Conservation (phyloP, 352 stramenopile genomes). For the Blastocystis sp. region DNA sequence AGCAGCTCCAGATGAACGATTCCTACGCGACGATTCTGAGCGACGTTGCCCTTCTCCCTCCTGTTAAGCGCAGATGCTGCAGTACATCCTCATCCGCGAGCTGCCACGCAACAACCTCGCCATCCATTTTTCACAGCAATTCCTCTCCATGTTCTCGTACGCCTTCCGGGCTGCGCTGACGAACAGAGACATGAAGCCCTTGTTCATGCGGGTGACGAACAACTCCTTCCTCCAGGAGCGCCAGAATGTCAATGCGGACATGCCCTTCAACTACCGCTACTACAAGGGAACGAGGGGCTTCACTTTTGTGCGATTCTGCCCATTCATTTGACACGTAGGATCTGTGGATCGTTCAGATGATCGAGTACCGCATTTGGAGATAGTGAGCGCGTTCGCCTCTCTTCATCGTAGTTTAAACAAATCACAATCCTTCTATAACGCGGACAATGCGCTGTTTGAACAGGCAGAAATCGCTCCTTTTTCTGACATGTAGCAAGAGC, state of each 20-base stretch:
- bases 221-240: conserved; percentile 32
- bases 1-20: conserved; percentile 30
- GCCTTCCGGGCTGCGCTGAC: neutral
- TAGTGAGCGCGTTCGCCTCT: neutral
- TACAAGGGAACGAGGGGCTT: conserved; percentile 20
- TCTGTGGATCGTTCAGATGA: conserved; percentile 54
- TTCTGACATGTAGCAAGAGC: conserved; percentile 28
- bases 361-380: conserved; percentile 18
- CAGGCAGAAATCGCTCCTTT: neutral
- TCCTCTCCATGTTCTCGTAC: conserved; percentile 41
- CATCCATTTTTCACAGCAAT: conserved; percentile 53
- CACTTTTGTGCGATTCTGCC: neutral
- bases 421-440: neutral
- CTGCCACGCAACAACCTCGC: conserved; percentile 24
- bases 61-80: neutral
- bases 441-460: conserved; percentile 1
- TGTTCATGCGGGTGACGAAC: conserved; percentile 11
- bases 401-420: conserved; percentile 24
- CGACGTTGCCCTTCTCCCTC: neutral
- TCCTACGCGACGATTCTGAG: neutral
- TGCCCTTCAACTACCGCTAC: neutral
- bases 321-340: neutral
- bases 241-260: neutral
- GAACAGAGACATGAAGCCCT: conserved; percentile 41
- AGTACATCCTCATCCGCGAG: conserved; percentile 40